Evolutionary conservation across 2,329 filamentous ascomycete species (phyloP).

Genomic region (Hymenoscyphus fraxineus): DNA sequence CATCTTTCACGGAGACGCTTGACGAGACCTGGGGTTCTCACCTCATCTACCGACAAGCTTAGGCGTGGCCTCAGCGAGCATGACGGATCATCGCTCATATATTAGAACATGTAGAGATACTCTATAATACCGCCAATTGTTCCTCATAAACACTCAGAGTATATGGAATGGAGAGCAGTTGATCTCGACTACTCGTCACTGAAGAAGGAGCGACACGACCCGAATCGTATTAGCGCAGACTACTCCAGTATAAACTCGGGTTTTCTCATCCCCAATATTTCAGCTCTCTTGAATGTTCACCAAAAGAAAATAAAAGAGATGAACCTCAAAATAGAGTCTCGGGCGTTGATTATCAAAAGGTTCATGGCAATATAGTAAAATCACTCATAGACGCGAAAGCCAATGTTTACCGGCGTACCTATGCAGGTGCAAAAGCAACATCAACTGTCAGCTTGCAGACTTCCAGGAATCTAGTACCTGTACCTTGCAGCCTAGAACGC

Average conservation of each 20-base stretch:
- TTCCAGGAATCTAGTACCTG: slow-evolving; percentile 1
- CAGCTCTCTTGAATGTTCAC: background rate
- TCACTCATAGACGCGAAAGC: background rate
- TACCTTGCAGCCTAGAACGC: background rate
- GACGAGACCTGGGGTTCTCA: background rate
- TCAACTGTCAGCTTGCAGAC: slow-evolving; percentile 5
- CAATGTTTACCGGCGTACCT: background rate
- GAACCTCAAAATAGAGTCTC: slow-evolving; percentile 1
- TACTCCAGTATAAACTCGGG: background rate
- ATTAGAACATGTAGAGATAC: too few species aligned
- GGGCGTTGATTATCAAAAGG: background rate
- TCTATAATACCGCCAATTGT: too few species aligned
- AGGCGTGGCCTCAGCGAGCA: too few species aligned
- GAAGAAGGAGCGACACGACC: background rate
- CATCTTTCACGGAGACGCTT: background rate
- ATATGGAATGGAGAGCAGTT: background rate
- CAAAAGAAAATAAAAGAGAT: background rate
- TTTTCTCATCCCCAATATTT: background rate
- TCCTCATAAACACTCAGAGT: too few species aligned
- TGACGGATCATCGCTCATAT: too few species aligned
- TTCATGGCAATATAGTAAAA: background rate
- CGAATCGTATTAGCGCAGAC: background rate
- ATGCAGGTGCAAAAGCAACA: background rate
- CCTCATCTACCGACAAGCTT: too few species aligned
- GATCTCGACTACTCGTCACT: background rate